phyloP scores from a whole-genome alignment of 495 filamentous ascomycete species.

The Talaromyces nanjingensis region DNA sequence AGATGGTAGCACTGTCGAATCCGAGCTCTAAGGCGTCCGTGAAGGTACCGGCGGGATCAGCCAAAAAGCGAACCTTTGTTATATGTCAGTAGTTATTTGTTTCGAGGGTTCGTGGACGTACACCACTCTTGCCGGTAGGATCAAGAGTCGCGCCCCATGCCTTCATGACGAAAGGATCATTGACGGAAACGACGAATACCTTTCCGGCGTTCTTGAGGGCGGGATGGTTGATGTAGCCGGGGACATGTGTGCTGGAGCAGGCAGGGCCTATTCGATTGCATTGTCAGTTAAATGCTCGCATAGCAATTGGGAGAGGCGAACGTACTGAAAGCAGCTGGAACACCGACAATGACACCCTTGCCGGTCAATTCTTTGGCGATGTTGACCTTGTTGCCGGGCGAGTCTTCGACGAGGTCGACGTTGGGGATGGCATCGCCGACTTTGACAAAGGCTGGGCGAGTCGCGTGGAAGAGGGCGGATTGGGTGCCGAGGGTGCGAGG shows the following conservation, averaged over 20 bases:
- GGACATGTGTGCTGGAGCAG: slow-evolving; percentile 74
- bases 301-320: neutral
- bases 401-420: slow-evolving; percentile 51
- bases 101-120: slow-evolving; percentile 38
- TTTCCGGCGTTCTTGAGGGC: slow-evolving; percentile 66
- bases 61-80: slow-evolving; percentile 74
- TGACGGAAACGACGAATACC: slow-evolving; percentile 85
- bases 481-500: slow-evolving; percentile 28
- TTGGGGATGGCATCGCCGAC: slow-evolving; percentile 61
- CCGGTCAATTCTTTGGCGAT: slow-evolving; percentile 67
- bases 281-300: neutral
- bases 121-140: slow-evolving; percentile 60
- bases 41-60: slow-evolving; percentile 77
- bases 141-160: slow-evolving; percentile 75
- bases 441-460: slow-evolving; percentile 46
- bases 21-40: slow-evolving; percentile 76
- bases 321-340: slow-evolving; percentile 82
- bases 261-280: slow-evolving; percentile 42
- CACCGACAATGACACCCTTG: slow-evolving; percentile 77
- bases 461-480: slow-evolving; percentile 42
- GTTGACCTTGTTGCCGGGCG: slow-evolving; percentile 78
- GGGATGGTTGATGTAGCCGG: slow-evolving; percentile 71
- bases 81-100: slow-evolving; percentile 17
- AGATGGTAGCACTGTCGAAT: slow-evolving; percentile 78
- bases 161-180: slow-evolving; percentile 96